Base-by-base conservation (phyloP, 257 asterid species). In the Penstemon eatonii region DNA sequence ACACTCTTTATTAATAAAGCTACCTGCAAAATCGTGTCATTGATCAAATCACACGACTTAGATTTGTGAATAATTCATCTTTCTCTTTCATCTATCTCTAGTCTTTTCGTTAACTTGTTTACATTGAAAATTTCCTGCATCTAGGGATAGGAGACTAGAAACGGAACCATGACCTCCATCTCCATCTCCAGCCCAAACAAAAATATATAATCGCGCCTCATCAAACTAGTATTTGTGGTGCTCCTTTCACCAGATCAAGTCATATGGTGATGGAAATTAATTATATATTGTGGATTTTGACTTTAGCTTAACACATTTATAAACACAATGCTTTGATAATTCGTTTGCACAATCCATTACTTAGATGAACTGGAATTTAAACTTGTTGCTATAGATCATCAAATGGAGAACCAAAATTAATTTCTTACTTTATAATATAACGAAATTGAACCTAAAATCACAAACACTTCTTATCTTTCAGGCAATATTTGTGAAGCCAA, bases 81-180 rank as follows among this genome's bases (percentile, higher is more conserved):
- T 75, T 71, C 81, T 76, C 80, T 82, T 80, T 90, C 97, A 68
- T 93, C 96, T 2, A 95, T 25, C 33, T 2, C 33, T 2, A 73
- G 54, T 76, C 71, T 53, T 83, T 78, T 53, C 88, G 81, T 74
- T 87, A 8, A 72, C 33, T 25, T 75, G 82, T 92, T n/a, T 81
- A 93, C 60, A 83, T 86, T 8, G 73, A 85, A 51, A 67, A 70
- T 78, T 78, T 87, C 66, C 87, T 81, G 49, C 41, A 78, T 55
- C 81, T 66, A 69, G 83, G 73, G 63, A 82, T 4, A 91, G 97
- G 75, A 89, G 75, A 60, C 67, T 78, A 61, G 89, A 89, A 74
- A 86, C 46, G 9, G 93, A 80, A 44, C 98, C 98, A 60, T 92
- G 96, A 53, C 98, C 98, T 40, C 98, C 98, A 75, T 92, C 97